phyloP scores from a whole-genome alignment of 2,329 filamentous ascomycete species.

The Cercospora sp. region DNA sequence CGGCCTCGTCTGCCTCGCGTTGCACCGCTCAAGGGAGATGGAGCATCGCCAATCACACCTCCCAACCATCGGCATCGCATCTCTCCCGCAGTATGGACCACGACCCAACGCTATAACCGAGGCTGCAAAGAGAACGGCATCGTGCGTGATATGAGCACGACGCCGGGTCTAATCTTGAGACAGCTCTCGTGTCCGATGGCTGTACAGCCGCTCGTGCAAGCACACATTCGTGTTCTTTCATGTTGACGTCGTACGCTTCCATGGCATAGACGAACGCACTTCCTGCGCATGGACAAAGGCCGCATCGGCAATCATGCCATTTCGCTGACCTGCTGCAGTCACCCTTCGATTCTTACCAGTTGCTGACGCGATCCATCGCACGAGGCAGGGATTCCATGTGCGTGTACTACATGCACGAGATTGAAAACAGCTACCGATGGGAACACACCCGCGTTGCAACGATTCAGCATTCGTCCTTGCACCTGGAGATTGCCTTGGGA shows the following conservation, averaged over 20 bases:
- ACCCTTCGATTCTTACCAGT: not conserved
- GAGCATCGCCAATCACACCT: conserved; percentile 14
- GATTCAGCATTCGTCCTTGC: not conserved
- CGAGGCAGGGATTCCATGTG: conserved; percentile 9
- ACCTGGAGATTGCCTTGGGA: not conserved
- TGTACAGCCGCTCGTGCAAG: conserved; percentile 6
- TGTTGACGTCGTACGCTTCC: conserved; percentile 10
- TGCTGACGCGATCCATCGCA: conserved; percentile 5
- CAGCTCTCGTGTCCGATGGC: conserved; percentile 13
- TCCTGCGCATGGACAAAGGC: not conserved
- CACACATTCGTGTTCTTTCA: conserved; percentile 5
- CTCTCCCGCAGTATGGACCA: conserved; percentile 6
- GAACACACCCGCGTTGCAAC: not conserved
- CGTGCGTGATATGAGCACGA: conserved; percentile 1
- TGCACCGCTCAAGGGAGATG: conserved; percentile 7
- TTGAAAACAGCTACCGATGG: not conserved
- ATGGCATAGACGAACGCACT: not conserved
- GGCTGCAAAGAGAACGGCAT: conserved; percentile 11
- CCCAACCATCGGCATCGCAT: conserved; percentile 11
- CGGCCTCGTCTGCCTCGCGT: conserved; percentile 9
- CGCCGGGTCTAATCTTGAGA: conserved; percentile 14
- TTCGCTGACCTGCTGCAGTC: not conserved
- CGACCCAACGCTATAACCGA: conserved; percentile 16
- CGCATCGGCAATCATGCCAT: not conserved
- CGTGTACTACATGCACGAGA: conserved; percentile 6